A percentile compares a stretch with the other conserved stretches of the same genome.
These are phyloP conservation scores for Musa beccarii DNA, from an alignment of 176 grass and related monocot species.

Conservation along the genomic window DNA sequence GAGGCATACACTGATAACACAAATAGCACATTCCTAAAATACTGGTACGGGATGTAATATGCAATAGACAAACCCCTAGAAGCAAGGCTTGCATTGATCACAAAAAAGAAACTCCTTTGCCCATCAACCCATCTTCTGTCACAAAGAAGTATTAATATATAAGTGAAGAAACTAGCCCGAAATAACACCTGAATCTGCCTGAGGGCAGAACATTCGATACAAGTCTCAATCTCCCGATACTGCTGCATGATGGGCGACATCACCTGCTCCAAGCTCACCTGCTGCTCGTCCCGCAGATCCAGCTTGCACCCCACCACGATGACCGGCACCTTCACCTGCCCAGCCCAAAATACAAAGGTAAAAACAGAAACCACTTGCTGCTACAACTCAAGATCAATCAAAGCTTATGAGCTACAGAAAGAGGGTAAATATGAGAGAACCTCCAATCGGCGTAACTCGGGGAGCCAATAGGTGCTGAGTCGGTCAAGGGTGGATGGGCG, in stretches of 20 bases:
- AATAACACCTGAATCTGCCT: conserved; percentile 86
- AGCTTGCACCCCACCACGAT: conserved; percentile 91
- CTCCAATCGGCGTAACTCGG: conserved; percentile 79
- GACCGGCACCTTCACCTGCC: conserved; percentile 63
- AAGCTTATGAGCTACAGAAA: background rate
- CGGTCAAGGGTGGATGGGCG: conserved; percentile 63
- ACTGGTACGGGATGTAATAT: background rate
- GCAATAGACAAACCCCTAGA: no score
- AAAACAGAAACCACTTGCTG: background rate
- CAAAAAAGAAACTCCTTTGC: no score
- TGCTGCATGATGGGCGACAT: conserved; percentile 96
- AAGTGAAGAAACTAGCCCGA: background rate
- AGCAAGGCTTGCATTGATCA: no score
- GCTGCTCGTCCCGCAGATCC: conserved; percentile 82
- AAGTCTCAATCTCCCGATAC: conserved; percentile 89
- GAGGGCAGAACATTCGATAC: conserved; percentile 93
- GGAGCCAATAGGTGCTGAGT: conserved; percentile 84
- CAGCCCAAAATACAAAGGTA: background rate
- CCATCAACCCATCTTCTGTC: background rate
- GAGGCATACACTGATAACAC: background rate
- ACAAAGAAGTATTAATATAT: background rate
- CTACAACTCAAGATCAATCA: background rate
- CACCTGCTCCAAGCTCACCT: conserved; percentile 79
- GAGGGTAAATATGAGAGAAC: conserved; percentile 18
- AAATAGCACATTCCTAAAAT: background rate